Conservation (phyloP, 2,329 filamentous ascomycete species). For the Paraphaeosphaeria minitans region DNA sequence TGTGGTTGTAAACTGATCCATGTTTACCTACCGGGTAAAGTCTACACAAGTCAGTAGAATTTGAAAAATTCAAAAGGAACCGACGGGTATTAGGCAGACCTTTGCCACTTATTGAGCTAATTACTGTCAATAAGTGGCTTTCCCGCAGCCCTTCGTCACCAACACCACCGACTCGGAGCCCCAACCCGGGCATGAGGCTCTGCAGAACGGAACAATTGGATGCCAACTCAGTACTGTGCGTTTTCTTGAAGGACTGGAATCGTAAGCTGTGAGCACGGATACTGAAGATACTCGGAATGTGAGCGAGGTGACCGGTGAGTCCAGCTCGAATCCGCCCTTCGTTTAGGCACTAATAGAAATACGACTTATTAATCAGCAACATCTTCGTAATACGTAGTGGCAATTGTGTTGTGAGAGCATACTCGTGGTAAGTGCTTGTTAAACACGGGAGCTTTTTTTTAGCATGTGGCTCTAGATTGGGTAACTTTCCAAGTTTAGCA, state of each 20-base stretch:
- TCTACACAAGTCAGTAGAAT: not conserved
- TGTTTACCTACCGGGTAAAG: not conserved
- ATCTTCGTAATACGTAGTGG: not conserved
- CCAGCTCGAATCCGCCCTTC: not conserved
- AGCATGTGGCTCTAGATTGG: too few species aligned
- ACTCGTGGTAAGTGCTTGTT: too few species aligned
- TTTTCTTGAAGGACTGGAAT: not conserved
- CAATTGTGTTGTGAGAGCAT: too few species aligned
- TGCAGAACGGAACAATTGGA: slow-evolving; percentile 1
- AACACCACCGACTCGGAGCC: not conserved
- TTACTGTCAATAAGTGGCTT: slow-evolving; percentile 3
- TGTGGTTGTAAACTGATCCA: not conserved
- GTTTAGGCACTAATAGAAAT: not conserved
- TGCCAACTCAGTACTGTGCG: not conserved
- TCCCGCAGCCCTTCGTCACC: slow-evolving; percentile 3
- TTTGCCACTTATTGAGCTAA: not conserved
- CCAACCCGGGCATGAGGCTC: slow-evolving; percentile 1
- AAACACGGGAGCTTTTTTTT: too few species aligned
- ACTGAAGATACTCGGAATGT: not conserved
- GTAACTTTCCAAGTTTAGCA: too few species aligned
- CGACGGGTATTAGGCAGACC: not conserved
- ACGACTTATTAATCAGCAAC: not conserved
- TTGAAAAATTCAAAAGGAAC: not conserved
- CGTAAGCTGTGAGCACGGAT: not conserved
- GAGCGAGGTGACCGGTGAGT: slow-evolving; percentile 1